Evolutionary conservation across 139 green algal species (phyloP), one percentile per base, ranked within the genome.

Genomic region (Chlorella vulgaris): DNA sequence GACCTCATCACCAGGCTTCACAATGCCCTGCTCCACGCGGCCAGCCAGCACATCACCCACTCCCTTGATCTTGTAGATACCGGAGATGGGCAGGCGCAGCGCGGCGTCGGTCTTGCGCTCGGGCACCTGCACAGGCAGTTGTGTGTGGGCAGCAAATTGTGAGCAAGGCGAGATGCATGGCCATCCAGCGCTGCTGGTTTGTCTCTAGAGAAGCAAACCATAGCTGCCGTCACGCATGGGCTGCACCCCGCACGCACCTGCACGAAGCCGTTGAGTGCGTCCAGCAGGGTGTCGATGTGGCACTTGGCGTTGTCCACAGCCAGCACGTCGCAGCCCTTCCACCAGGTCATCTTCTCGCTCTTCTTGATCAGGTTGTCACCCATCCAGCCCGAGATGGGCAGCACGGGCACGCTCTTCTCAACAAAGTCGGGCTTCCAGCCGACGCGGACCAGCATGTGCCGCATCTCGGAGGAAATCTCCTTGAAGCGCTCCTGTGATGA

Each of bases 11-110:
- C 90, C 88, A 69, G 94, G 94, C 94, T 98, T 98, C 82, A 99
- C 91, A 22, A 96, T 69, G 69, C 96, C 96, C 89, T 97, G 95
- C 95, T 99, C 96, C 40, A 99, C 96, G 83, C 96, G 95, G 82
- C 96, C 96, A 35, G 96, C 95, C 67, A 97, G 96, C 85, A 99
- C 96, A 92, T 97, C 95, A 90, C 96, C 96, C 77, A 99, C 95
- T 91, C 96, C 96, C 89, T 97, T 97, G 89, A 99, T 99, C 95
- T 99, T 99, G 94, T 99, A 99, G 78, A 96, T 89, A 81, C 96
- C 96, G 80, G 88, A 83, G 31, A 98, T 96, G 84, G 95, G 95
- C 87, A 98, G 89, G 79, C 95, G 94, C 85, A 98, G 90, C 73
- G 93, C 86, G 39, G 89, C 91, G 86, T 95, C 90, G 61, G 84